Evolutionary conservation across 768 basidiomycete species (phyloP).

Genomic region (Xerocomellus amylosporus): DNA sequence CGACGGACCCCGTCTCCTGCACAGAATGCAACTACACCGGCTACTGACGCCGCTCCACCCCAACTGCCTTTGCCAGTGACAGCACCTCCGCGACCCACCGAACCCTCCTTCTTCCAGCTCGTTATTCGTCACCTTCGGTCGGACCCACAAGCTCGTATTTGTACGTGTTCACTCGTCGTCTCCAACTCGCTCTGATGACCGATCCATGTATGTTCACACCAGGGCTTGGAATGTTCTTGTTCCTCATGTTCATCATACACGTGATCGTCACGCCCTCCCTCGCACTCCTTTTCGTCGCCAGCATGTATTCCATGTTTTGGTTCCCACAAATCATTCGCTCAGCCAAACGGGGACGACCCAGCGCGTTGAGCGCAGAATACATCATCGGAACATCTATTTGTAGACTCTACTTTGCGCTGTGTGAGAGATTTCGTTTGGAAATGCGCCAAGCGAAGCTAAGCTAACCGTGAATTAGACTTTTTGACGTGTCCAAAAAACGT

Average conservation of each 20-base stretch:
- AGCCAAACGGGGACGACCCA: slow-evolving; percentile 62
- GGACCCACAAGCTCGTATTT: slow-evolving; percentile 70
- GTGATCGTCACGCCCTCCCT: slow-evolving; percentile 67
- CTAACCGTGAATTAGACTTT: slow-evolving; percentile 55
- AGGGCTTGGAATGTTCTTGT: slow-evolving; percentile 70
- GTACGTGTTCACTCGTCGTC: slow-evolving; percentile 39
- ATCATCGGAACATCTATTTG: slow-evolving; percentile 73
- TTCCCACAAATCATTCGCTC: slow-evolving; percentile 81
- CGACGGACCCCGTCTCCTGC: slow-evolving; percentile 10
- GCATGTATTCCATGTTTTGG: slow-evolving; percentile 81
- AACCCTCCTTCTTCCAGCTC: slow-evolving; percentile 42
- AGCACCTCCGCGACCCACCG: slow-evolving; percentile 14
- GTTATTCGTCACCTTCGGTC: slow-evolving; percentile 58
- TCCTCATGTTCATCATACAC: slow-evolving; percentile 69
- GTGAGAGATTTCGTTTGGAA: slow-evolving; percentile 44
- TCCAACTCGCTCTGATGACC: not conserved
- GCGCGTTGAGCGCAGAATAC: slow-evolving; percentile 68
- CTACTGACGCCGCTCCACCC: slow-evolving; percentile 9
- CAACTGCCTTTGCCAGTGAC: slow-evolving; percentile 22
- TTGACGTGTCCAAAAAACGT: slow-evolving; percentile 83
- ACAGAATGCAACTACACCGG: slow-evolving; percentile 1
- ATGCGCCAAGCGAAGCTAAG: not conserved
- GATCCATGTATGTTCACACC: slow-evolving; percentile 5
- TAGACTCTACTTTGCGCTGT: slow-evolving; percentile 67
- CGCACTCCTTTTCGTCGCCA: slow-evolving; percentile 60